These are phyloP conservation scores for Malassezia globosa DNA, from an alignment of 1,284 basidiomycete species.

Conservation along the genomic window DNA sequence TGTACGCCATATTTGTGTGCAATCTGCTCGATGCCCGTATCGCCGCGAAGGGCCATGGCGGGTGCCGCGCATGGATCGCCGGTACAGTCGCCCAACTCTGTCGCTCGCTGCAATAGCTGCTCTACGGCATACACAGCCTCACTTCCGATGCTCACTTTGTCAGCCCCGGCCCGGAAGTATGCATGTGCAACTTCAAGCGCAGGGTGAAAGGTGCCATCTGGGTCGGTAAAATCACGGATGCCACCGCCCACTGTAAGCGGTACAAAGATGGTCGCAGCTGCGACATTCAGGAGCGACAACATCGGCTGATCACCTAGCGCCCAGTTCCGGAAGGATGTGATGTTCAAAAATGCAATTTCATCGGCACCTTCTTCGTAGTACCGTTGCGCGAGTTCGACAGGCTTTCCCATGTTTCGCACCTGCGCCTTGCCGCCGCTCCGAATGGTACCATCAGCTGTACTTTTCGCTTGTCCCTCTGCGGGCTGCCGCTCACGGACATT, in stretches of 20 bases:
- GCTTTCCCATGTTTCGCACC: slow-evolving; percentile 95
- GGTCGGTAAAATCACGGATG: slow-evolving; percentile 90
- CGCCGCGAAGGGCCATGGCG: slow-evolving; percentile 37
- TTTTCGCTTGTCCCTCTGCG: too few relatives aligned
- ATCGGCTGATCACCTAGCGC: slow-evolving; percentile 94
- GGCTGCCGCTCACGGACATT: slow-evolving; percentile 68
- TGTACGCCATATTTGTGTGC: slow-evolving; percentile 83
- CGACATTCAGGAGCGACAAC: slow-evolving; percentile 82
- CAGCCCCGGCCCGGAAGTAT: slow-evolving; percentile 94
- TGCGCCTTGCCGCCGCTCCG: slow-evolving; percentile 48
- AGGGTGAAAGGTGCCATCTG: slow-evolving; percentile 73
- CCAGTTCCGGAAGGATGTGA: slow-evolving; percentile 95
- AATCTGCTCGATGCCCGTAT: slow-evolving; percentile 84
- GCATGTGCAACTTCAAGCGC: slow-evolving; percentile 89
- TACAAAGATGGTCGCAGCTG: slow-evolving; percentile 83
- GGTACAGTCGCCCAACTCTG: slow-evolving; percentile 68
- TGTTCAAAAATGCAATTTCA: slow-evolving; percentile 94
- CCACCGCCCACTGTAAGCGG: slow-evolving; percentile 98
- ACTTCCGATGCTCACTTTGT: slow-evolving; percentile 89
- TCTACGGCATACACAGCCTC: slow-evolving; percentile 93
- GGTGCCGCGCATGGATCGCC: slow-evolving; percentile 73
- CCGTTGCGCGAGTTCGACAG: slow-evolving; percentile 74
- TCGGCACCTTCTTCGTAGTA: slow-evolving; percentile 88
- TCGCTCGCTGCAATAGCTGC: slow-evolving; percentile 54
- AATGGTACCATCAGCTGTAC: slow-evolving; percentile 1